Conservation (phyloP, 176 grass and related monocot genomes). For the Hordeum marinum region DNA sequence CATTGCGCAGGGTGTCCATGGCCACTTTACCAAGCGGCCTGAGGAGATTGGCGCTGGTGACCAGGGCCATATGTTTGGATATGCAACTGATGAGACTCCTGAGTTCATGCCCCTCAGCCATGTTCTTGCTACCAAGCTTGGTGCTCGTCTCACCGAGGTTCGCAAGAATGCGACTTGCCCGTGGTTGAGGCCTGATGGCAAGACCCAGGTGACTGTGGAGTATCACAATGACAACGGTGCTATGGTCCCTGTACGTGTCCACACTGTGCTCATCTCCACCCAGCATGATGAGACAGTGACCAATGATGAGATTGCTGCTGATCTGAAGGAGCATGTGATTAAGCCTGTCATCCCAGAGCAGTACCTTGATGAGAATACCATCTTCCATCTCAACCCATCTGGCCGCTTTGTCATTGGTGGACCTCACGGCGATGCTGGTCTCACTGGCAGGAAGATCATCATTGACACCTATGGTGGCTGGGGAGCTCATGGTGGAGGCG, state of each 20-base stretch:
- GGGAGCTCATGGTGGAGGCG: constrained; percentile 9
- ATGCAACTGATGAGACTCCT: constrained; percentile 12
- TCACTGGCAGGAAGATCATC: constrained; percentile 13
- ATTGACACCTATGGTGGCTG: constrained; percentile 20
- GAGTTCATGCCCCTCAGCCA: constrained; percentile 25
- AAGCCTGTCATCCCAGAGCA: constrained; percentile 12
- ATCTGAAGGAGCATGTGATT: constrained; percentile 15
- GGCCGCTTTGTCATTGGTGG: constrained; percentile 15
- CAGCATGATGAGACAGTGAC: constrained; percentile 16
- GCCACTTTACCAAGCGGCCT: constrained; percentile 12
- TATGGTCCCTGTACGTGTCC: constrained; percentile 9
- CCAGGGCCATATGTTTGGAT: constrained; percentile 15
- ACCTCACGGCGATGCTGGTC: constrained; percentile 11
- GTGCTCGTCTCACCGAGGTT: constrained; percentile 54
- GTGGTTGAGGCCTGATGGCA: constrained; percentile 59
- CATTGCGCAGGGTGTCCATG: constrained; percentile 1
- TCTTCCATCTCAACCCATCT: constrained; percentile 20
- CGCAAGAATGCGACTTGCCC: constrained; percentile 52
- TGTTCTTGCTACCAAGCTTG: constrained; percentile 65
- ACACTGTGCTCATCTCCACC: constrained; percentile 12
- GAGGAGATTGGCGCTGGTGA: constrained; percentile 11
- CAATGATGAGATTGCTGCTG: constrained; percentile 14
- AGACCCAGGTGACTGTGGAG: constrained; percentile 12
- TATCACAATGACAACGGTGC: constrained; percentile 6
- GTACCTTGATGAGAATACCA: constrained; percentile 14